Evolutionary conservation across 169 alveolate genomes (phyloP).

Genomic region (Sarcocystis neurona): DNA sequence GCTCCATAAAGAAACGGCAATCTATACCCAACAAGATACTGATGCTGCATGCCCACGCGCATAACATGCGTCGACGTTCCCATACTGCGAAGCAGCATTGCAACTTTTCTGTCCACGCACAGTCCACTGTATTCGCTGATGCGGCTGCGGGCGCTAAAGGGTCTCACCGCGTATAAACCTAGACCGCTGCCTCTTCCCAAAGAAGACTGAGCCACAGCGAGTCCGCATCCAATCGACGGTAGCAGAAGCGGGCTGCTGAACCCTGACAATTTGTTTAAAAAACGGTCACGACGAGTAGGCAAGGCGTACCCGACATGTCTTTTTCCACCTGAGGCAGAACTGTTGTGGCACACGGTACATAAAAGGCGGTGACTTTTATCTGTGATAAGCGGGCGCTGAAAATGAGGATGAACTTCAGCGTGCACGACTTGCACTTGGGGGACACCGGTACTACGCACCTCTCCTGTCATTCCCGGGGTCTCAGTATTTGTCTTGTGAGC

Average conservation of each 20-base stretch:
- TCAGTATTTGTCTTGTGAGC: no score
- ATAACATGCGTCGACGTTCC: slow-evolving; percentile 62
- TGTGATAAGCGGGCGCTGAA: no score
- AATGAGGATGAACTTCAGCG: no score
- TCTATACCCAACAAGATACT: slow-evolving; percentile 56
- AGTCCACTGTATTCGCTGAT: slow-evolving; percentile 61
- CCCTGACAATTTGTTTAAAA: no score
- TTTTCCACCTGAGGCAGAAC: no score
- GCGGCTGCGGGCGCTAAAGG: slow-evolving; percentile 10
- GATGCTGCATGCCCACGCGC: slow-evolving; percentile 63
- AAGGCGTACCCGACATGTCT: no score
- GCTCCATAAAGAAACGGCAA: slow-evolving; percentile 55
- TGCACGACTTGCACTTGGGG: no score
- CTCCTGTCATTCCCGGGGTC: no score
- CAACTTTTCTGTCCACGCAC: slow-evolving; percentile 55
- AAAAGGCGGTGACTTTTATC: no score
- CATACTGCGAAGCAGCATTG: slow-evolving; percentile 55
- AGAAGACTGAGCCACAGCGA: slow-evolving; percentile 48
- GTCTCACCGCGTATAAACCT: slow-evolving; percentile 51
- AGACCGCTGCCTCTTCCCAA: slow-evolving; percentile 62
- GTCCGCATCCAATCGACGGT: slow-evolving; percentile 22
- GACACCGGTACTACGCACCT: no score
- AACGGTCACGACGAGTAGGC: no score
- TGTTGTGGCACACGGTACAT: no score
- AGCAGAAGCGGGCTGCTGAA: not conserved